Conservation (phyloP, 345 rosid species). For the Geranium rotundifolium region DNA sequence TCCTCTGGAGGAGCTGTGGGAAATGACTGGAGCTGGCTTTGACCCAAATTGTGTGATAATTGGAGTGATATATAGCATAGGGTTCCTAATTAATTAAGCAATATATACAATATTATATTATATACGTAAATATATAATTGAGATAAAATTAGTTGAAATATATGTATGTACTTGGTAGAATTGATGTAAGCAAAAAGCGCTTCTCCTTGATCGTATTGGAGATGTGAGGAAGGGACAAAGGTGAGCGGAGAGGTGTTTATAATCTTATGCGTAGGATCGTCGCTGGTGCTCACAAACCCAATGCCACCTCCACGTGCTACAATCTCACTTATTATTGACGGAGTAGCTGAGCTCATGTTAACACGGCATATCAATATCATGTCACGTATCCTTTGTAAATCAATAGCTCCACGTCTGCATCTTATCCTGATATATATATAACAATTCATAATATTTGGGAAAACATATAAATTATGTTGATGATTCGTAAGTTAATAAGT, state of each 20-base stretch:
- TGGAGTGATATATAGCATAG: conserved; percentile 14
- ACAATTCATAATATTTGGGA: too few relatives aligned
- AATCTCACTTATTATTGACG: conserved; percentile 12
- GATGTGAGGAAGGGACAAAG: conserved; percentile 35
- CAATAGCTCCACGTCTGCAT: conserved; percentile 35
- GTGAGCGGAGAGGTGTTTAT: conserved; percentile 22
- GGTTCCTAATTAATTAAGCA: conserved; percentile 9
- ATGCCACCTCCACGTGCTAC: conserved; percentile 35
- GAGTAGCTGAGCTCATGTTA: conserved; percentile 13
- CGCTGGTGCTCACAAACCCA: conserved; percentile 44
- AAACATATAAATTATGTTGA: too few relatives aligned
- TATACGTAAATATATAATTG: neutral
- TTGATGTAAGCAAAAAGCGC: conserved; percentile 26
- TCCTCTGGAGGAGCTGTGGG: conserved; percentile 27
- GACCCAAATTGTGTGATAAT: conserved; percentile 2
- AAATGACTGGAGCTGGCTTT: conserved; percentile 18
- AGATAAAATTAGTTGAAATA: neutral
- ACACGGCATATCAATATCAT: conserved; percentile 46
- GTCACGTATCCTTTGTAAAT: conserved; percentile 42
- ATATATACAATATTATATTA: neutral
- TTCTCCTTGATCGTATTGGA: conserved; percentile 24
- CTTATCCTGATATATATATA: too few relatives aligned
- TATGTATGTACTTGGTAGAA: conserved; percentile 32
- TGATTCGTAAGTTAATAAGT: too few relatives aligned
- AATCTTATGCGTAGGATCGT: conserved; percentile 5